Evolutionary conservation across 306 rosid genomes (phyloP).

Genomic region (Casuarina equisetifolia): DNA sequence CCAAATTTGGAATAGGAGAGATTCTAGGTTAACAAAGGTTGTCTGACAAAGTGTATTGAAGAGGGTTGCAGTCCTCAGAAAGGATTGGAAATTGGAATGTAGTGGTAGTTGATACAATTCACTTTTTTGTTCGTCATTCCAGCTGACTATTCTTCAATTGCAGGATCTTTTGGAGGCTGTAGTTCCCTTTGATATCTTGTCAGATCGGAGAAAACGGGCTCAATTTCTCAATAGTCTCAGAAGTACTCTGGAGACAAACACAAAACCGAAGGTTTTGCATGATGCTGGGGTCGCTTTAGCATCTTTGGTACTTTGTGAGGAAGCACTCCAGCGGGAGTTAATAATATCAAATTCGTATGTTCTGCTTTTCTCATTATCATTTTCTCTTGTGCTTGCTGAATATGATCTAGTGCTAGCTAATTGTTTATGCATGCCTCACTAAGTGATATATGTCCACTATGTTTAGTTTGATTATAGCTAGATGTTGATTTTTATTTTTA

Average conservation of each 20-base stretch:
- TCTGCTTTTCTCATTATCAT: slow-evolving; percentile 29
- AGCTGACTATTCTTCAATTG: slow-evolving; percentile 23
- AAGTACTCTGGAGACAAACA: slow-evolving; percentile 41
- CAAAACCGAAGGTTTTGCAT: slow-evolving; percentile 73
- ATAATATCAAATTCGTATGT: slow-evolving; percentile 93
- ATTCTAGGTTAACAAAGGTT: neutral
- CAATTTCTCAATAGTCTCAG: slow-evolving; percentile 59
- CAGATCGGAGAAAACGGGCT: slow-evolving; percentile 71
- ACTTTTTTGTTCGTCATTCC: slow-evolving; percentile 9
- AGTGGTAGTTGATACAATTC: neutral
- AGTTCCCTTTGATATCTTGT: slow-evolving; percentile 80
- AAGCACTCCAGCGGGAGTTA: slow-evolving; percentile 87
- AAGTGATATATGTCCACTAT: neutral
- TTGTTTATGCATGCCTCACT: neutral
- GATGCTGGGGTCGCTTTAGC: slow-evolving; percentile 90
- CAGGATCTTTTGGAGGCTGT: slow-evolving; percentile 98
- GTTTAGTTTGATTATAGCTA: slow-evolving; percentile 9
- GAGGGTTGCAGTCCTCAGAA: neutral
- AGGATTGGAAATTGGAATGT: slow-evolving; percentile 2
- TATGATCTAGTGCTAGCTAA: neutral
- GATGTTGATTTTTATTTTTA: slow-evolving; percentile 15
- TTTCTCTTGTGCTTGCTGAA: slow-evolving; percentile 33
- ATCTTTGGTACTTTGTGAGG: slow-evolving; percentile 81
- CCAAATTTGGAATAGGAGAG: neutral
- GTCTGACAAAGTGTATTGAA: neutral